phyloP scores from a whole-genome alignment of 2,329 filamentous ascomycete species.

The Claviceps fusiformis region DNA sequence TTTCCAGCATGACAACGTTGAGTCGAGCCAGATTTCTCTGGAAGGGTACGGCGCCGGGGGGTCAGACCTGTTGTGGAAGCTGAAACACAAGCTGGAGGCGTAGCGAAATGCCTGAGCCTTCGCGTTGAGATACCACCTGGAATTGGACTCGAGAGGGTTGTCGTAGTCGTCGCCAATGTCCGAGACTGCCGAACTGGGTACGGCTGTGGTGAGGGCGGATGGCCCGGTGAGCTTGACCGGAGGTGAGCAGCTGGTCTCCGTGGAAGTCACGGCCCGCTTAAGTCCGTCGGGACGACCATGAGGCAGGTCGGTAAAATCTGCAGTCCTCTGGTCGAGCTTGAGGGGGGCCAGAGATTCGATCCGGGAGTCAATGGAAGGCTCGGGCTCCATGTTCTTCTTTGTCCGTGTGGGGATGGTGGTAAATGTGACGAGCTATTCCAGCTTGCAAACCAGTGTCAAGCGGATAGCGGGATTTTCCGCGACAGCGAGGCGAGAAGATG shows the following conservation, averaged over 20 bases:
- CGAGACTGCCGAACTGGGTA: constrained; percentile 16
- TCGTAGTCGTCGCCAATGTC: constrained; percentile 24
- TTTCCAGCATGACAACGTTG: constrained; percentile 24
- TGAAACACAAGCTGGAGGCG: constrained; percentile 29
- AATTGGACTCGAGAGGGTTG: constrained; percentile 29
- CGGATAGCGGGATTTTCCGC: too few relatives aligned
- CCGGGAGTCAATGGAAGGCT: background rate
- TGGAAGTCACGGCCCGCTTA: constrained; percentile 4
- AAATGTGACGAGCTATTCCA: background rate
- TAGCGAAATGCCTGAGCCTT: constrained; percentile 30
- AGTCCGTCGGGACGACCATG: constrained; percentile 6
- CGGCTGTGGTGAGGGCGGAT: constrained; percentile 12
- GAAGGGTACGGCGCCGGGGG: constrained; percentile 26
- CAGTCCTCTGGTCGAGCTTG: background rate
- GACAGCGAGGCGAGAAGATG: background rate
- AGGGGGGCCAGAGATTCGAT: background rate
- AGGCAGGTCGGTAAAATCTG: background rate
- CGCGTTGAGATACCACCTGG: constrained; percentile 29
- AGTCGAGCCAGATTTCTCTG: constrained; percentile 27
- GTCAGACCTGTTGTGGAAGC: constrained; percentile 27
- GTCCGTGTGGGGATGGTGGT: background rate
- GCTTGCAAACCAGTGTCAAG: too few relatives aligned
- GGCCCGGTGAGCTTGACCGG: constrained; percentile 2
- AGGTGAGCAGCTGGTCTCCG: background rate
- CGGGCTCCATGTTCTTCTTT: background rate